Conservation (phyloP, 768 basidiomycete genomes). For the Udeniomyces megalosporus region DNA sequence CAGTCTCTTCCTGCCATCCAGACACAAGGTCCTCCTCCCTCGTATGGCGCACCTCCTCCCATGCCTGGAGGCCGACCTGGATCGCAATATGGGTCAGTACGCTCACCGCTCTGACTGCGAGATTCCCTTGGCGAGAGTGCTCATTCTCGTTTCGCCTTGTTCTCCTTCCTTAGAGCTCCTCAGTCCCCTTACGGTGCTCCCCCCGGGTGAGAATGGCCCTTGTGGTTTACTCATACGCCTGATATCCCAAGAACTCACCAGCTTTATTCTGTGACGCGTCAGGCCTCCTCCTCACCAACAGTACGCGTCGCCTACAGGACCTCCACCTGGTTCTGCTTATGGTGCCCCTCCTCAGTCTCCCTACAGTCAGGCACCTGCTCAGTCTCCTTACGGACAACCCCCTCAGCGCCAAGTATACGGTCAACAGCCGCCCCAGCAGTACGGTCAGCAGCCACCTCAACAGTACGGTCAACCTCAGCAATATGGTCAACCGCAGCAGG, state of each 20-base stretch:
- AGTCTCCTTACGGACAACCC: background rate
- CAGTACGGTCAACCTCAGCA: constrained; percentile 8
- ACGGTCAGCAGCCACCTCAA: constrained; percentile 2
- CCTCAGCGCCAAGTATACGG: background rate
- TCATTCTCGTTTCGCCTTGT: background rate
- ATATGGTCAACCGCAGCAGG: background rate
- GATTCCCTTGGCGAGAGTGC: background rate
- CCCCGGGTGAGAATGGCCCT: background rate
- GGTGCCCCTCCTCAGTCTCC: background rate
- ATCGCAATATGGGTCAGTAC: background rate
- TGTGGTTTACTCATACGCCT: background rate
- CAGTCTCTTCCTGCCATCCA: background rate
- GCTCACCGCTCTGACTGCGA: background rate
- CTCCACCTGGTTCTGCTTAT: background rate
- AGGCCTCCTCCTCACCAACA: background rate
- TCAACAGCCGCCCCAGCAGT: constrained; percentile 3
- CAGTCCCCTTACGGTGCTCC: background rate
- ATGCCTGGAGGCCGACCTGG: constrained; percentile 1
- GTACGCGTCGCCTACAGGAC: background rate
- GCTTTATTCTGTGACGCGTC: background rate
- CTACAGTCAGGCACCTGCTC: background rate
- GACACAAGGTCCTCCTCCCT: constrained; percentile 1
- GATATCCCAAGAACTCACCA: background rate
- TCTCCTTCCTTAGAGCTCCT: background rate
- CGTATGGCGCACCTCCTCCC: constrained; percentile 8